Evolutionary conservation across 2,329 filamentous ascomycete species (phyloP), one percentile per base, ranked within the genome.

Genomic region (Clonostachys byssicola): DNA sequence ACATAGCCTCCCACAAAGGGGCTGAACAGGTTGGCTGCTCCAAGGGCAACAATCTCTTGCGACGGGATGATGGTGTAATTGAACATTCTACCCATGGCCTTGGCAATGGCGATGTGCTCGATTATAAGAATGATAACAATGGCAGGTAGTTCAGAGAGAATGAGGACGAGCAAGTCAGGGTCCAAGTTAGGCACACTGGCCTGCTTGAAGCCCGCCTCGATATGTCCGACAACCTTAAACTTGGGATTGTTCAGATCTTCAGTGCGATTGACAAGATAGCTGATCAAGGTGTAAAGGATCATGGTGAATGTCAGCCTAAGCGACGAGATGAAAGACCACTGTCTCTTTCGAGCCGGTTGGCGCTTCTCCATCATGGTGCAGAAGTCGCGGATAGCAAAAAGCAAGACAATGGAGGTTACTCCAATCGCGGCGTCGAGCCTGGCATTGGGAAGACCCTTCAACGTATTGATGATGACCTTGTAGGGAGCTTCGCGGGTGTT

Each of bases 71-170:
- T 86, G 13, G 79, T 83, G 63, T 92, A 92, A 66, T 88, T 88
- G 69, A 89, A 89, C 52, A 89, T 75, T 49, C 88, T 77, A 7
- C 88, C 88, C 58, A 92, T 92, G 0, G 88, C 89, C 62, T 92
- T 92, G 7, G 87, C 85, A 50, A 92, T 92, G 40, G 88, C 86
- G 53, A 92, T 91, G 60, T 92, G 88, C 65, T 92, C 88, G 47
- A 92, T 88, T 17, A 92, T 75, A 16, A 92, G 68, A 16, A 92
- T 88, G 51, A 92, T 88, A 43, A 89, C 79, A 1, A 85, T 80
- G 16, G 85, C 83, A 0, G 88, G 88, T 7, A 92, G 67, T 50
- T 91, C 73, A 23, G 73, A 72, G 3, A 78, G 67, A 52, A 89
- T 80, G 1, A 74, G 61, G 1, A 64, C 68, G 54, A 90, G 70